phyloP scores from a whole-genome alignment of 2,329 filamentous ascomycete species.

The Colletotrichum spaethianum region DNA sequence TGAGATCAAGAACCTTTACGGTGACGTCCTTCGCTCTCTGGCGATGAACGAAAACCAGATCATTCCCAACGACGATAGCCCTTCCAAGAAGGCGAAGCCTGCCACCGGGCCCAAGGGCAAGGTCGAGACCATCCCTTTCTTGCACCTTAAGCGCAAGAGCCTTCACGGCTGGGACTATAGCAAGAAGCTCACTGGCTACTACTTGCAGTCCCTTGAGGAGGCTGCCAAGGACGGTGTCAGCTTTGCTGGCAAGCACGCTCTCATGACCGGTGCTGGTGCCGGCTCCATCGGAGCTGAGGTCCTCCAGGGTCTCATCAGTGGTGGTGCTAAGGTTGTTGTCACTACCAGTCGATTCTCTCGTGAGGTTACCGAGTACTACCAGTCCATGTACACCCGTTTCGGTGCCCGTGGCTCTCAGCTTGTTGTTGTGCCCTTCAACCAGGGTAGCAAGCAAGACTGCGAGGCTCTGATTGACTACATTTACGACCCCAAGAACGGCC shows the following conservation, averaged over 20 bases:
- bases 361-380: constrained; percentile 99
- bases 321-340: constrained; percentile 96
- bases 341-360: constrained; percentile 97
- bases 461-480: constrained; percentile 96
- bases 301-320: constrained; percentile 93
- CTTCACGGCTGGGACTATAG: constrained; percentile 98
- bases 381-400: constrained; percentile 96
- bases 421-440: constrained; percentile 98
- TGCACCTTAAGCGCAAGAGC: constrained; percentile 95
- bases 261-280: constrained; percentile 98
- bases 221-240: constrained; percentile 90
- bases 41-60: constrained; percentile 99
- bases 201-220: constrained; percentile 91
- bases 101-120: constrained; percentile 82
- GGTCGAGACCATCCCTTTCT: constrained; percentile 96
- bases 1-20: constrained; percentile 95
- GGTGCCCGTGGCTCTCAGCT: constrained; percentile 95
- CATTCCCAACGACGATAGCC: constrained; percentile 85
- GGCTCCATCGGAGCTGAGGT: constrained; percentile 98
- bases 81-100: constrained; percentile 60
- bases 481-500: constrained; percentile 94
- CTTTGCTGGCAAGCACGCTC: constrained; percentile 93
- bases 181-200: constrained; percentile 96
- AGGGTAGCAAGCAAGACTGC: constrained; percentile 98
- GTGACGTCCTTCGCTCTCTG: constrained; percentile 92